Percentiles rank a stretch among this genome's conserved stretches.
Conservation (phyloP, 176 grass and related monocot species). For the Themeda triandra region DNA sequence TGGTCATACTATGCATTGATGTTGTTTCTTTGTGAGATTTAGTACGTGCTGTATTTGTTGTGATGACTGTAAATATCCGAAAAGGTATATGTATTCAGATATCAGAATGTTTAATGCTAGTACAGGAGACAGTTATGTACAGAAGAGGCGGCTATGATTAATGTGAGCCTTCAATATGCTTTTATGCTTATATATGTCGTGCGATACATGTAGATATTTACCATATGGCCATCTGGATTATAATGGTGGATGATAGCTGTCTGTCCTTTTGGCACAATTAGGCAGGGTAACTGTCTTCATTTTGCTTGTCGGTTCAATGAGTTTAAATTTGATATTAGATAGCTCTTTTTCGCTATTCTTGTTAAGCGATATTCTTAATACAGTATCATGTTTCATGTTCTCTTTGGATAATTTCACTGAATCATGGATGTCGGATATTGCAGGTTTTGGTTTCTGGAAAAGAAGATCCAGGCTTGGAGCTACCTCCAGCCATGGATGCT, state of each 20-base stretch:
- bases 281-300: neutral
- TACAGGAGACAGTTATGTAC: neutral
- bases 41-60: neutral
- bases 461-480: slow-evolving; percentile 76
- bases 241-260: neutral
- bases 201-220: neutral
- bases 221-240: neutral
- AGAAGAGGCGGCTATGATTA: neutral
- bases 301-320: neutral
- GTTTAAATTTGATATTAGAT: neutral
- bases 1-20: neutral
- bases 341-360: neutral
- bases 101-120: neutral
- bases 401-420: slow-evolving; percentile 4
- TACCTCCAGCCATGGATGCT: slow-evolving; percentile 84
- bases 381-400: neutral
- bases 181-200: neutral
- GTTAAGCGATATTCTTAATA: neutral
- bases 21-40: neutral
- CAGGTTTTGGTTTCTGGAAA: slow-evolving; percentile 95
- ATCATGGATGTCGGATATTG: slow-evolving; percentile 10
- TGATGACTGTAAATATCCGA: neutral
- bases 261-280: neutral
- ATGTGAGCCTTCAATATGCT: neutral
- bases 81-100: neutral